These are phyloP conservation scores for Nemania abortiva DNA, from an alignment of 2,329 filamentous ascomycete genomes.

Conservation along the genomic window DNA sequence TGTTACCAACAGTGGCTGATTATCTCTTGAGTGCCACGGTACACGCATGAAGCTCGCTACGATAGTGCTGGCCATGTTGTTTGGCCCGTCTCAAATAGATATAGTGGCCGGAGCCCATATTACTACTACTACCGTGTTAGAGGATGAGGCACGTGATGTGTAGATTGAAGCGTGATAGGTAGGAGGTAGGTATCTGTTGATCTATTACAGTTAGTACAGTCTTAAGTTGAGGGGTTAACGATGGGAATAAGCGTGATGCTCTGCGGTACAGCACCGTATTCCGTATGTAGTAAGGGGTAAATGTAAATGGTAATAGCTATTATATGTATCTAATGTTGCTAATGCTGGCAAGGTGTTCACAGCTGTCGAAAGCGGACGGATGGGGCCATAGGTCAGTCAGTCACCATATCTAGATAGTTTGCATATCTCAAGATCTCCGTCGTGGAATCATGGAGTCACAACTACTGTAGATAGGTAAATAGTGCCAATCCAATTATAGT, in stretches of 20 bases:
- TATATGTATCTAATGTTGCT: background rate
- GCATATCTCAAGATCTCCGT: conserved; percentile 6
- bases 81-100: conserved; percentile 28
- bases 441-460: background rate
- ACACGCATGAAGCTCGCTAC: conserved; percentile 32
- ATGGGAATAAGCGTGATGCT: conserved; percentile 12
- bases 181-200: background rate
- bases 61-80: conserved; percentile 23
- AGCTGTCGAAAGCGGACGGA: background rate
- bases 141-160: conserved; percentile 33
- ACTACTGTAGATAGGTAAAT: background rate
- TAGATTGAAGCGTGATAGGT: conserved; percentile 17
- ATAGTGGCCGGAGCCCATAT: conserved; percentile 22
- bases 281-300: background rate
- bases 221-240: conserved; percentile 7
- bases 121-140: conserved; percentile 13
- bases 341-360: background rate
- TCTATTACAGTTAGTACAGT: background rate
- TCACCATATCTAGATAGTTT: background rate
- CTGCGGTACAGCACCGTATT: background rate
- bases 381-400: no score
- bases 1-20: conserved; percentile 19
- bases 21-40: conserved; percentile 27
- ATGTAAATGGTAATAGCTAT: background rate
- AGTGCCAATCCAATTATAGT: conserved; percentile 9